Conservation (phyloP, 2,329 filamentous ascomycete species). For the Chalaropsis thielavioides region DNA sequence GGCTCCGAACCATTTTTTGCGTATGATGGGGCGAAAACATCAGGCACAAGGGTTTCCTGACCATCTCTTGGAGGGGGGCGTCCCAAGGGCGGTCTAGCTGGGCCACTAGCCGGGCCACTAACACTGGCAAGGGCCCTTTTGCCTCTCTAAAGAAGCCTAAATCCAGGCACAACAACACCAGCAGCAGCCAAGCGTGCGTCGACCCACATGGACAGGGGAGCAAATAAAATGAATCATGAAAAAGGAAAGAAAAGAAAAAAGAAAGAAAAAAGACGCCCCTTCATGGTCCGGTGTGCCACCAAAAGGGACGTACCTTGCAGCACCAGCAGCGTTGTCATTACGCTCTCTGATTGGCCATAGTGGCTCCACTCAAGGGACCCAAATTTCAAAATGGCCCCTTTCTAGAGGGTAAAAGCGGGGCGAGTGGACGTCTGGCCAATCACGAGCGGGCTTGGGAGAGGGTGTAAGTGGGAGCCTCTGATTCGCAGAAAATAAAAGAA, state of each 20-base stretch:
- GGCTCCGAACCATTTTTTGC: neutral
- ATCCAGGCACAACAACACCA: neutral
- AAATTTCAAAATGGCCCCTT: constrained; percentile 9
- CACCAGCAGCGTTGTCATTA: neutral
- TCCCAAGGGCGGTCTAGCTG: neutral
- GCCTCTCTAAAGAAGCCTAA: neutral
- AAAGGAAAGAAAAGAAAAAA: neutral
- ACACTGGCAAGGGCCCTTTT: neutral
- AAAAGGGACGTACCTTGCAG: constrained; percentile 13
- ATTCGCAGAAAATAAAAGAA: neutral
- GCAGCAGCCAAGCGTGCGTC: neutral
- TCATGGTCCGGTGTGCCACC: neutral
- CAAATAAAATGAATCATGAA: neutral
- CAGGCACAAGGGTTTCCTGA: neutral
- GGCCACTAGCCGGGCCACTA: neutral
- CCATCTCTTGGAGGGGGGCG: neutral
- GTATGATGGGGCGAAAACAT: neutral
- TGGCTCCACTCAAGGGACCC: neutral
- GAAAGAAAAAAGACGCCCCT: neutral
- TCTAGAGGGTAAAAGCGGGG: neutral
- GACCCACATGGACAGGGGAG: neutral
- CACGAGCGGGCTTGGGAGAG: neutral
- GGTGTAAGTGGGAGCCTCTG: neutral
- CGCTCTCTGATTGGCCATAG: constrained; percentile 4
- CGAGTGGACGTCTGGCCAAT: neutral